phyloP scores from a whole-genome alignment of 495 filamentous ascomycete species.

The Tetracladium setigerum region DNA sequence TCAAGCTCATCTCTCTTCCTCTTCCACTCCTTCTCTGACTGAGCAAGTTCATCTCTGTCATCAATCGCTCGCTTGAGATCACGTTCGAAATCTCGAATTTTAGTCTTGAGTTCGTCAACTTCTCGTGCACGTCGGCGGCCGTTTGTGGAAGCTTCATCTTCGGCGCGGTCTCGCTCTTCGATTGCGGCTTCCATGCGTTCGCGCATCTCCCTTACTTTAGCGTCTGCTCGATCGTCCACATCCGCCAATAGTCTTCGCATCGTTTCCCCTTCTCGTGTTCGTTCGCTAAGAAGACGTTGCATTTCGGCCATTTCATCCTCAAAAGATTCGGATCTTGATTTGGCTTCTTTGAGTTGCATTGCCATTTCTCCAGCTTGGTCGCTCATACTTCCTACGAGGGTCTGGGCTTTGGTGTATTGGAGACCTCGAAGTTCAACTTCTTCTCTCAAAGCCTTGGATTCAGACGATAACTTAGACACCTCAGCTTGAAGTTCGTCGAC shows the following conservation, averaged over 20 bases:
- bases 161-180: slow-evolving; percentile 86
- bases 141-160: slow-evolving; percentile 77
- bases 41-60: slow-evolving; percentile 63
- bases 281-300: slow-evolving; percentile 79
- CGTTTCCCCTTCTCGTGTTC: slow-evolving; percentile 90
- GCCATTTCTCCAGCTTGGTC: slow-evolving; percentile 82
- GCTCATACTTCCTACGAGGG: slow-evolving; percentile 81
- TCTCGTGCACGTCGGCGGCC: slow-evolving; percentile 72
- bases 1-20: slow-evolving; percentile 69
- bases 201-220: slow-evolving; percentile 78
- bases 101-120: slow-evolving; percentile 75
- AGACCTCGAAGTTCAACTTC: slow-evolving; percentile 76
- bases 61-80: slow-evolving; percentile 59
- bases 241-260: slow-evolving; percentile 87
- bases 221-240: slow-evolving; percentile 73
- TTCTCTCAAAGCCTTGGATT: slow-evolving; percentile 61
- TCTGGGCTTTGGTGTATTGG: slow-evolving; percentile 81
- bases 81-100: slow-evolving; percentile 72
- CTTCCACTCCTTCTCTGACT: slow-evolving; percentile 60
- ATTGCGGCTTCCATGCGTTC: slow-evolving; percentile 80
- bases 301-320: slow-evolving; percentile 90
- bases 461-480: slow-evolving; percentile 51
- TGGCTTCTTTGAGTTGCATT: slow-evolving; percentile 89
- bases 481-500: slow-evolving; percentile 68
- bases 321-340: slow-evolving; percentile 72